phyloP scores from a whole-genome alignment of 1,139 yeast species.

The Meyerozyma carpophila region DNA sequence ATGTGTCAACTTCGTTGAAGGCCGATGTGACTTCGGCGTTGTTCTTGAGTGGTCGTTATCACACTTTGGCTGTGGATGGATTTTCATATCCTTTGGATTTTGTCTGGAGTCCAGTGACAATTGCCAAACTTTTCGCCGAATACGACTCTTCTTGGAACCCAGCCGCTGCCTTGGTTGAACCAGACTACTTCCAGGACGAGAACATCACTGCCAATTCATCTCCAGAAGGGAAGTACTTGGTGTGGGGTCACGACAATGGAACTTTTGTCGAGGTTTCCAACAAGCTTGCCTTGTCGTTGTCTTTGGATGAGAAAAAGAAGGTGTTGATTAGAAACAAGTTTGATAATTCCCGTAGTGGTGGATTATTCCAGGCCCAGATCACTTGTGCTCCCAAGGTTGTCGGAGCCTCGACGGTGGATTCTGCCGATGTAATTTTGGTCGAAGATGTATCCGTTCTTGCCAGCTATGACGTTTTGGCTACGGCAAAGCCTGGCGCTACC shows the following conservation, averaged over 20 bases:
- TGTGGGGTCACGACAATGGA: conserved; percentile 68
- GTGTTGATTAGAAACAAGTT: conserved; percentile 59
- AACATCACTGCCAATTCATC: conserved; percentile 36
- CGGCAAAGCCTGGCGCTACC: conserved; percentile 53
- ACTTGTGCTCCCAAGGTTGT: conserved; percentile 27
- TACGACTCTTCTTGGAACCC: conserved; percentile 35
- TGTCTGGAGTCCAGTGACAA: conserved; percentile 54
- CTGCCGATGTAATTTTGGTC: conserved; percentile 60
- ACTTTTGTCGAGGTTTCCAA: conserved; percentile 52
- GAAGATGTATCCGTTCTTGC: conserved; percentile 53
- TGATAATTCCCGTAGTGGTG: conserved; percentile 64
- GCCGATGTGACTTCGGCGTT: conserved; percentile 73
- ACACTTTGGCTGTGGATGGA: conserved; percentile 39
- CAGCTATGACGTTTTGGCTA: conserved; percentile 55
- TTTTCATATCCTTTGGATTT: conserved; percentile 48
- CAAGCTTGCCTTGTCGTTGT: conserved; percentile 65
- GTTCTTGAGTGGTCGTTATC: conserved; percentile 46
- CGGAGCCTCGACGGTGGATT: conserved; percentile 38
- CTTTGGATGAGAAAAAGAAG: conserved; percentile 54
- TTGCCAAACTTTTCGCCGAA: conserved; percentile 42
- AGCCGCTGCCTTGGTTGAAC: conserved; percentile 3
- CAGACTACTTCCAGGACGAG: conserved; percentile 6
- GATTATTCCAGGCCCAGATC: conserved; percentile 68
- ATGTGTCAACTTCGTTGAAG: conserved; percentile 44
- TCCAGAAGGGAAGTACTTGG: conserved; percentile 47